Base-by-base conservation (phyloP, 495 filamentous ascomycete genomes). In the Penicillium subrubescens region DNA sequence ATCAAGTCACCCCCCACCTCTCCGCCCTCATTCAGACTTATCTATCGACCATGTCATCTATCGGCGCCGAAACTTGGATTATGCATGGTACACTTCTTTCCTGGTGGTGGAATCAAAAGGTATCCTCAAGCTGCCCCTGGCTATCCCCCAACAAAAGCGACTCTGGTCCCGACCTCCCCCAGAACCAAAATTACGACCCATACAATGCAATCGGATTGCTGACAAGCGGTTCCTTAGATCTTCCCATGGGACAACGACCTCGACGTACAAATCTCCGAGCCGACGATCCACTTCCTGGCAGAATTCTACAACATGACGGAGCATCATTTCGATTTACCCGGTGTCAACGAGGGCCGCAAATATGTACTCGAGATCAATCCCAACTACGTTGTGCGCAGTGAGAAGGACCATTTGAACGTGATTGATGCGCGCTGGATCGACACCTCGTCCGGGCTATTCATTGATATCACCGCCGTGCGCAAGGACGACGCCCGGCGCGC, bases 371-470 rank as follows among this genome's bases (percentile, higher is more conserved):
- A 89, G 54, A 79, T 88, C 60, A 88, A 89, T 60, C 86, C 86
- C 5, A 74, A 86, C 67, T 88, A 86, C 62, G 75, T 75, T 19
- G 81, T 86, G 57, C 74, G 74, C 39, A 76, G 71, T 25, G 78
- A 71, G 7, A 56, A 64, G 0, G 86, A 89, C 62, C 65, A 53
- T 31, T 56, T 79, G 58, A 89, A 89, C 61, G 78, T 84, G 46
- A 89, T 89, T 48, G 87, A 88, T 67, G 87, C 77, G 21, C 75
- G 86, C 19, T 89, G 85, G 85, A 86, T 88, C 62, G 87, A 88
- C 67, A 86, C 74, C 59, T 75, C 81, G 0, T 87, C 84, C 7
- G 87, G 87, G 0, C 71, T 88, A 5, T 89, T 88, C 62, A 87
- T 88, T 62, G 87, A 89, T 63, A 87, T 89, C 67, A 88, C 86